Evolutionary conservation across 2,329 filamentous ascomycete species (phyloP).

Genomic region (Fusarium lyarnte): DNA sequence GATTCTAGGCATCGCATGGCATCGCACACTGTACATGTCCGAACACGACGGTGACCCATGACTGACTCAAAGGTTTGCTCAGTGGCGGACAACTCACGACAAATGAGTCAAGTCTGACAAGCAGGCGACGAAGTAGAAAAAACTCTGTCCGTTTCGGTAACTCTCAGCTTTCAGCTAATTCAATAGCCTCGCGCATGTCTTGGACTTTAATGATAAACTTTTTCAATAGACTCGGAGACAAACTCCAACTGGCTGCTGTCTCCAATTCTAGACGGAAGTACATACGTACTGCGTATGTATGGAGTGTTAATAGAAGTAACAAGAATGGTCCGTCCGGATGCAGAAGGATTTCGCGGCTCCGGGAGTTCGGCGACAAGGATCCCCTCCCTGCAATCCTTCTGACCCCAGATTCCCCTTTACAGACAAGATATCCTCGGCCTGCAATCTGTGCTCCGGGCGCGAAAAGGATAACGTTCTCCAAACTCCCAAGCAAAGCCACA

Average conservation of each 20-base stretch:
- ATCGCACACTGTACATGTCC: conserved; percentile 24
- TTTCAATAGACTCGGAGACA: conserved; percentile 15
- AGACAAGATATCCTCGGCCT: conserved; percentile 24
- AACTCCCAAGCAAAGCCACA: background rate
- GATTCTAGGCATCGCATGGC: background rate
- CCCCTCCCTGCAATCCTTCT: conserved; percentile 4
- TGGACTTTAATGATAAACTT: background rate
- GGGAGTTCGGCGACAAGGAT: background rate
- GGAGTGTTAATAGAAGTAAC: background rate
- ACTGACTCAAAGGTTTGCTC: conserved; percentile 30
- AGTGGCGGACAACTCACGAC: conserved; percentile 25
- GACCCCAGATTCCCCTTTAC: conserved; percentile 29
- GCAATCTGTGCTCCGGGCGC: conserved; percentile 1
- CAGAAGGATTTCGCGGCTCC: conserved; percentile 17
- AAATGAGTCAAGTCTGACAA: conserved; percentile 10
- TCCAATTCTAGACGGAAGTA: background rate
- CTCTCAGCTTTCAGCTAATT: background rate
- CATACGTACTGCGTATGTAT: background rate
- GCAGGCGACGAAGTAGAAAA: background rate
- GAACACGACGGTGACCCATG: conserved; percentile 4
- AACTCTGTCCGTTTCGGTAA: conserved; percentile 6
- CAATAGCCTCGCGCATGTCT: conserved; percentile 4
- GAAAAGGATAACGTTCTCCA: background rate
- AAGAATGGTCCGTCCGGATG: background rate
- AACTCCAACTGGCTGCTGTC: conserved; percentile 11